These are phyloP conservation scores for Exophiala aquamarina DNA, from an alignment of 2,329 filamentous ascomycete species.

Conservation along the genomic window DNA sequence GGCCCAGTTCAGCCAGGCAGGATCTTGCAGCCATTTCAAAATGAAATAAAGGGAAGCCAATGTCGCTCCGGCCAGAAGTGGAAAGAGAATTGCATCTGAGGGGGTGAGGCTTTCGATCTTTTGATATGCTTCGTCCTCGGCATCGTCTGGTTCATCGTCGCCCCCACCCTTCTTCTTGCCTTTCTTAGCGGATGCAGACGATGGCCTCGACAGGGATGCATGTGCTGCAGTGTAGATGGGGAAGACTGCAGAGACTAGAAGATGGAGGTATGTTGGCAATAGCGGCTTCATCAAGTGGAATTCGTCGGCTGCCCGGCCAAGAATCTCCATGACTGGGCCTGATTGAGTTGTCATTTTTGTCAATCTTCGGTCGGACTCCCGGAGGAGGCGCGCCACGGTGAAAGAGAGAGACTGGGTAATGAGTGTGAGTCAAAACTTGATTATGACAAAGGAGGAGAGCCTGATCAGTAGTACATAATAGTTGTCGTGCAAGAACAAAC, in stretches of 20 bases:
- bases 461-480: background rate
- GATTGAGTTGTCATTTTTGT: constrained; percentile 13
- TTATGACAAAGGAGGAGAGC: background rate
- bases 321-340: constrained; percentile 17
- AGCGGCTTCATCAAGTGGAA: constrained; percentile 39
- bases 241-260: constrained; percentile 69
- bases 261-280: constrained; percentile 58
- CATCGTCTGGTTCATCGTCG: constrained; percentile 51
- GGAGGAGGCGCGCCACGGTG: too few relatives aligned
- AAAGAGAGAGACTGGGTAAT: too few relatives aligned
- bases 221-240: constrained; percentile 85
- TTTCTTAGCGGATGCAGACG: constrained; percentile 65
- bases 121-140: constrained; percentile 56
- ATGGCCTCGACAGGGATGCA: constrained; percentile 78
- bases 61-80: constrained; percentile 70
- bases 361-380: too few relatives aligned
- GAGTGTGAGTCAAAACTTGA: constrained; percentile 3
- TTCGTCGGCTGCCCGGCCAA: constrained; percentile 25
- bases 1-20: constrained; percentile 76
- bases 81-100: constrained; percentile 81
- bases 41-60: constrained; percentile 80
- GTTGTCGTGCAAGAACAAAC: too few relatives aligned
- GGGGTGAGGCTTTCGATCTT: constrained; percentile 69
- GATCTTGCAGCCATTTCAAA: constrained; percentile 84
- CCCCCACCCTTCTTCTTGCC: constrained; percentile 39